Evolutionary conservation across 2,329 filamentous ascomycete species (phyloP), one percentile per base, ranked within the genome.

Genomic region (Xylaria polymorpha): DNA sequence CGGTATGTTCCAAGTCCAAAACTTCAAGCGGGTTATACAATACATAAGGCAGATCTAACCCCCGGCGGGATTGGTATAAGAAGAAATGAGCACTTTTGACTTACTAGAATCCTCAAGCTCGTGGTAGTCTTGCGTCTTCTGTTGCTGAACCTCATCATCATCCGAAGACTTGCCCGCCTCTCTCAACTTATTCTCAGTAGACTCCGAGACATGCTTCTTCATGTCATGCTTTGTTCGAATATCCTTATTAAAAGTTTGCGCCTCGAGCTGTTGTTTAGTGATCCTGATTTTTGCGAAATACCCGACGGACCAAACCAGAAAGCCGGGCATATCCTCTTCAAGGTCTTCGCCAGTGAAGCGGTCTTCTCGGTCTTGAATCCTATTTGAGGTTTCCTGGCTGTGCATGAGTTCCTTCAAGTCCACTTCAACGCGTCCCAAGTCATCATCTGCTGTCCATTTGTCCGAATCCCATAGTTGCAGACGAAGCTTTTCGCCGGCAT

Each of bases 401-500:
- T 84, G 84, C 86, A 93, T 92, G 6, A 93, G 75, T 4, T 87
- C 79, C 74, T 90, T 90, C 39, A 94, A 78, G 68, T 88, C 87
- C 9, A 94, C 79, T 76, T 93, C 91, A 15, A 93, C 91, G 18
- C 91, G 86, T 18, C 92, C 91, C 1, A 94, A 83, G 74, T 94
- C 91, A 73, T 94, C 91, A 75, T 94, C 91, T 1, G 91, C 91
- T 1, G 88, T 91, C 61, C 88, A 85, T 51, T 89, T 88, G 77
- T 94, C 92, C 1, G 90, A 92, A 73, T 94, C 92, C 91, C 91
- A 94, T 0, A 94, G 82, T 75, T 93, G 91, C 1, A 94, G 76
- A 3, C 91, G 86, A 10, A 94, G 77, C 41, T 87, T 88, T 79
- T 93, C 91, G 25, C 90, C 86, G 0, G 92, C 91, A 69, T 94